phyloP scores from a whole-genome alignment of 148 eudicot species.

The Fagopyrum esculentum region DNA sequence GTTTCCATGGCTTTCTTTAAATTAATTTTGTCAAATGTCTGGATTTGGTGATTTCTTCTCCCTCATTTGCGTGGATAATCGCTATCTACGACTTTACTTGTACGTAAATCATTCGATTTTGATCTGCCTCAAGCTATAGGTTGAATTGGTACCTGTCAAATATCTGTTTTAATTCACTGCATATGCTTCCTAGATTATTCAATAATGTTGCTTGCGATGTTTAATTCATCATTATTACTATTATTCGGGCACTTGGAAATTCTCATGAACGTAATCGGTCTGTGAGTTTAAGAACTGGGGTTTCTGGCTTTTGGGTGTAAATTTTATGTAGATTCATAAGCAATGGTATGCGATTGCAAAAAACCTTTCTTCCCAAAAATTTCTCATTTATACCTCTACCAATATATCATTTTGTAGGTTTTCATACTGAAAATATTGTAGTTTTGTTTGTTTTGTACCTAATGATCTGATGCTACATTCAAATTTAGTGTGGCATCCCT shows the following conservation, averaged over 20 bases:
- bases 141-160: neutral
- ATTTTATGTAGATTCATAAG: neutral
- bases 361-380: neutral
- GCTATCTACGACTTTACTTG: neutral
- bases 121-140: neutral
- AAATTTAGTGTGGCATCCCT: neutral
- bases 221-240: too few relatives aligned
- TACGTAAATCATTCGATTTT: neutral
- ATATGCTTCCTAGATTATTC: neutral
- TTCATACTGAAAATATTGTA: neutral
- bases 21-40: neutral
- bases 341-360: neutral
- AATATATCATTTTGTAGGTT: neutral
- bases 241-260: too few relatives aligned
- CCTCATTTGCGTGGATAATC: neutral
- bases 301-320: neutral
- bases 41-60: conserved; percentile 3
- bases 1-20: neutral
- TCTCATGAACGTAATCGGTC: neutral
- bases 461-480: conserved; percentile 1
- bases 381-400: neutral
- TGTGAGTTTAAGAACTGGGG: neutral
- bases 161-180: neutral
- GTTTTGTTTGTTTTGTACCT: neutral
- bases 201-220: too few relatives aligned